Evolutionary conservation across 345 rosid genomes (phyloP).

Genomic region (Rhodamnia rubescens): DNA sequence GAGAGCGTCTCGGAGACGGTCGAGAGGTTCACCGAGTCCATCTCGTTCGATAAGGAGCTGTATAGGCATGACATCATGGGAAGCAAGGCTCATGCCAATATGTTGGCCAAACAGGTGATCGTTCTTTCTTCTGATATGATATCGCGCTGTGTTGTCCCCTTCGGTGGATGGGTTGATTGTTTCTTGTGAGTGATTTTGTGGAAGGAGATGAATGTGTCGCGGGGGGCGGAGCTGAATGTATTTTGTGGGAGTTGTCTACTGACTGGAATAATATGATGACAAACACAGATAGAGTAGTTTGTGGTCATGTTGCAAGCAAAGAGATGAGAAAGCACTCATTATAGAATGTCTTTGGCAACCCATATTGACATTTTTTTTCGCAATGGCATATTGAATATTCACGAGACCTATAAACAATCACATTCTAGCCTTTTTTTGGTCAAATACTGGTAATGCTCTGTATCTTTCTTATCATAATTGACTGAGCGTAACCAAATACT

Average conservation of each 20-base stretch:
- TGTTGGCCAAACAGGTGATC: slow-evolving; percentile 79
- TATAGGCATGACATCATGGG: slow-evolving; percentile 92
- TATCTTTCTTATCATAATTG: background rate
- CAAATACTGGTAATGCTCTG: background rate
- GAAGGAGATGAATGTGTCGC: background rate
- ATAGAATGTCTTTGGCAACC: background rate
- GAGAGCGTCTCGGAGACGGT: slow-evolving; percentile 76
- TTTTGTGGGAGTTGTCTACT: background rate
- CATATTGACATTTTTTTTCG: background rate
- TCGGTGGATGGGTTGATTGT: background rate
- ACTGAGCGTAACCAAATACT: too few relatives aligned
- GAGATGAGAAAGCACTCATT: background rate
- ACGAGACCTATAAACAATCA: background rate
- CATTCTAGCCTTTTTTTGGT: background rate
- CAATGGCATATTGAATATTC: background rate
- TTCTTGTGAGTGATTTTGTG: background rate
- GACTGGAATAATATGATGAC: background rate
- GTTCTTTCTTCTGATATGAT: background rate
- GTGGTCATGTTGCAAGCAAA: background rate
- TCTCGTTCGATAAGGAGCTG: slow-evolving; percentile 76
- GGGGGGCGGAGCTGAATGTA: background rate
- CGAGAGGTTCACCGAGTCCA: slow-evolving; percentile 89
- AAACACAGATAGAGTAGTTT: background rate
- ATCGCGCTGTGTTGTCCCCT: background rate
- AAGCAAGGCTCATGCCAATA: slow-evolving; percentile 88